These are phyloP conservation scores for Ichthyophonus hoferi DNA, from an alignment of 208 protist genomes.

Conservation along the genomic window DNA sequence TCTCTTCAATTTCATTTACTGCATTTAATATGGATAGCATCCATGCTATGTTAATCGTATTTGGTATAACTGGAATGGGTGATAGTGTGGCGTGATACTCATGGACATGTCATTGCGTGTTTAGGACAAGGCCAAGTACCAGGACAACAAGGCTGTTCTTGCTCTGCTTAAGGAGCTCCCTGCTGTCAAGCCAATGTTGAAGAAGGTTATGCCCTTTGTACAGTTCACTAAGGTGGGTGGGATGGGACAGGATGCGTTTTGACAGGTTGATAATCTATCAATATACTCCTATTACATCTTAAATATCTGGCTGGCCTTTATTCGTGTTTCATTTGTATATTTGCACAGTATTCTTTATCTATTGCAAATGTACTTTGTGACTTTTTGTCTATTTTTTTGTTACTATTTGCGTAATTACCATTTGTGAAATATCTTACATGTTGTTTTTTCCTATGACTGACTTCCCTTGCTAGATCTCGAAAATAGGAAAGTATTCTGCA, in stretches of 20 bases:
- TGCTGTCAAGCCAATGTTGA: slow-evolving; percentile 27
- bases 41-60: not conserved
- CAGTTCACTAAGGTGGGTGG: not conserved
- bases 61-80: not conserved
- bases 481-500: too few relatives aligned
- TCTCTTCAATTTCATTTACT: not conserved
- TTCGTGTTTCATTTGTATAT: not conserved
- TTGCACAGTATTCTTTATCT: not conserved
- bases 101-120: not conserved
- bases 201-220: slow-evolving; percentile 50
- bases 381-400: not conserved
- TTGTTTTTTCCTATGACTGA: too few relatives aligned
- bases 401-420: not conserved
- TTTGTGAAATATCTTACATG: too few relatives aligned
- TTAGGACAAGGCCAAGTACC: not conserved
- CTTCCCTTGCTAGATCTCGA: too few relatives aligned
- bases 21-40: not conserved
- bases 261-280: not conserved
- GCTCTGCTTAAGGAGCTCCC: slow-evolving; percentile 25
- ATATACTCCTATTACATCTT: not conserved
- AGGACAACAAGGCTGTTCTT: slow-evolving; percentile 31
- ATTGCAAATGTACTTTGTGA: not conserved
- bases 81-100: not conserved
- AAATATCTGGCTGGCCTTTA: not conserved
- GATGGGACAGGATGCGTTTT: not conserved